Base-by-base conservation (phyloP, 129 eudicot genomes). In the Artemisia argyi region DNA sequence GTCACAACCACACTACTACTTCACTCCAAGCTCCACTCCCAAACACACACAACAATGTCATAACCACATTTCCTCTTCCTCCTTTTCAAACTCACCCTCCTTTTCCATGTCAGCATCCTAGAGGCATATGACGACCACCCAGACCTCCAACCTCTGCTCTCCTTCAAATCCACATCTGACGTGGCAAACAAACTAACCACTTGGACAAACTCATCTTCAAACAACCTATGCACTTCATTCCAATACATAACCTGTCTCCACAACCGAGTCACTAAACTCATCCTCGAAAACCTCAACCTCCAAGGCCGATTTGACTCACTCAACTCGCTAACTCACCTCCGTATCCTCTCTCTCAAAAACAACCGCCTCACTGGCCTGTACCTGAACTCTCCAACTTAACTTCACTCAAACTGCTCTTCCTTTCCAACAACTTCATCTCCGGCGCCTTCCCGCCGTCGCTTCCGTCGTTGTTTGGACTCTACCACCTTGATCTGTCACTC, bases 381-480 rank as follows among this genome's bases (percentile, higher is more conserved):
- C 97, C 98, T 19, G 89, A 91, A 55, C 84, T 91, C 39, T 86
- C 97, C 2, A 65, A 62, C 67, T 84, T 94, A 54, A 61, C 79
- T 0, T 55, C 77, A 0, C 81, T 94, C 11, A 85, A 76, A 52
- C 80, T 85, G 3, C 81, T 94, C 9, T 94, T 84, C 50, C 76
- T 94, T 12, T 86, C 96, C 0, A 24, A 86, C 66, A 94, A 94
- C 74, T 48, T 54, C 2, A 69, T 94, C 68, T 88, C 97, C 71
- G 89, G 93, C 42, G 76, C 57, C 3, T 79, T 87, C 58, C 96
- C 97, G 50, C 65, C 67, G 11, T 76, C 85, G 0, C 7, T 88
- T 13, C 18, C 85, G 9, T 79, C 85, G 1, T 73, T 88, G 7
- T 76, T 65, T 49, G 78, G 72, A 11, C 57, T 78, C 2, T 78